A percentile compares a stretch with the other conserved stretches of the same genome.
These are phyloP conservation scores for Colletotrichum agaves DNA, from an alignment of 2,329 filamentous ascomycete genomes.

Conservation along the genomic window DNA sequence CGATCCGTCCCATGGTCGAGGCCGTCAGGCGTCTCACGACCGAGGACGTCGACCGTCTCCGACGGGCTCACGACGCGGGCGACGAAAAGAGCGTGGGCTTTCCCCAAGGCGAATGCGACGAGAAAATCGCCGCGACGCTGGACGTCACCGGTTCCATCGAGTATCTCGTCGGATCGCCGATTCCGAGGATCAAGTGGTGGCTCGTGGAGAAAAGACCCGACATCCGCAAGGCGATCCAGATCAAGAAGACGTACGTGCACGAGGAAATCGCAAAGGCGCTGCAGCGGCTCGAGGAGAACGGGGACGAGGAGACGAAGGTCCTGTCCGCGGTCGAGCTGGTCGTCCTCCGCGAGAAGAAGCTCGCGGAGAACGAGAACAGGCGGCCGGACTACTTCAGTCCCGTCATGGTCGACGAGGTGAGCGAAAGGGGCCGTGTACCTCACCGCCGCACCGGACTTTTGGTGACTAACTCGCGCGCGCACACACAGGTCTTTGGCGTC, in stretches of 20 bases:
- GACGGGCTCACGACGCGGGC: neutral
- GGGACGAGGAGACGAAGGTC: slow-evolving; percentile 23
- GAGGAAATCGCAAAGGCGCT: slow-evolving; percentile 31
- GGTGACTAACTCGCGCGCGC: neutral
- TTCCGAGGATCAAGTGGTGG: slow-evolving; percentile 28
- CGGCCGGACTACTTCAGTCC: slow-evolving; percentile 28
- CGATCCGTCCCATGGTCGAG: slow-evolving; percentile 2
- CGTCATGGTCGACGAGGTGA: slow-evolving; percentile 32
- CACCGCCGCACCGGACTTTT: too few relatives aligned
- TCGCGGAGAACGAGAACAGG: slow-evolving; percentile 31
- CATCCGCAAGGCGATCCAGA: neutral
- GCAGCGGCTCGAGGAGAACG: slow-evolving; percentile 8
- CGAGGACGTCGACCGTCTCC: slow-evolving; percentile 1
- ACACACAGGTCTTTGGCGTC: slow-evolving; percentile 42
- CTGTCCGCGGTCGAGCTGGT: slow-evolving; percentile 35
- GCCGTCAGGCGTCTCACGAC: neutral
- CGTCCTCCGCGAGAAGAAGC: slow-evolving; percentile 30
- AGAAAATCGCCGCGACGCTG: slow-evolving; percentile 28
- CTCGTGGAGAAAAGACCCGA: slow-evolving; percentile 7
- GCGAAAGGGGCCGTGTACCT: fast-evolving
- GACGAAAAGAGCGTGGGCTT: neutral
- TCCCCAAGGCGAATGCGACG: slow-evolving; percentile 16
- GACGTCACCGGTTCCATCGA: slow-evolving; percentile 20
- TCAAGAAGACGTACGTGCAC: slow-evolving; percentile 12
- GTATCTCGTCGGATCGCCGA: slow-evolving; percentile 19